Conservation (phyloP, 306 rosid genomes). For the Corylus avellana region DNA sequence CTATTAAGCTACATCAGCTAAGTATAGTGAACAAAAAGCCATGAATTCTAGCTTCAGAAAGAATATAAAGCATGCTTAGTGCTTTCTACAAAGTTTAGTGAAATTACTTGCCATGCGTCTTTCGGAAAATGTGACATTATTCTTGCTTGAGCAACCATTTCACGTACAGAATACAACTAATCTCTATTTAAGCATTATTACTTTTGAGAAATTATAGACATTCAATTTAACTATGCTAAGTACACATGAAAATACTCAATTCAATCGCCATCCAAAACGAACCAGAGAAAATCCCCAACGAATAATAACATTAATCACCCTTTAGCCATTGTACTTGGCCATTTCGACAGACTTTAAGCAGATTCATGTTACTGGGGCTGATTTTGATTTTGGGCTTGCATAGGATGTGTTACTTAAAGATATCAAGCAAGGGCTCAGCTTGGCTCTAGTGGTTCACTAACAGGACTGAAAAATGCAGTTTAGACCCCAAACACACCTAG, state of each 20-base stretch:
- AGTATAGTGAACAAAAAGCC: not conserved
- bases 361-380: not conserved
- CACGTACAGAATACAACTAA: not conserved
- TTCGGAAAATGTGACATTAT: not conserved
- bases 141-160: not conserved
- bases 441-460: too few relatives aligned
- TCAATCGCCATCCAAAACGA: not conserved
- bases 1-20: conserved; percentile 13
- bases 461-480: too few relatives aligned
- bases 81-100: not conserved
- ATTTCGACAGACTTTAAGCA: not conserved
- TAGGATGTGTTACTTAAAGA: not conserved
- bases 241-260: not conserved
- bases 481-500: too few relatives aligned
- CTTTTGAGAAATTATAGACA: not conserved
- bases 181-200: not conserved
- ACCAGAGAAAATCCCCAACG: not conserved
- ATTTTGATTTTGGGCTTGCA: not conserved
- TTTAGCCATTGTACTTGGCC: not conserved
- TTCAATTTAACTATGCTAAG: not conserved
- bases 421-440: not conserved
- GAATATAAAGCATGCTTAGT: not conserved
- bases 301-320: not conserved
- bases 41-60: not conserved
- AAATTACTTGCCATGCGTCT: not conserved